Conservation (phyloP, 2,329 filamentous ascomycete genomes). For the Shiraia sp. region DNA sequence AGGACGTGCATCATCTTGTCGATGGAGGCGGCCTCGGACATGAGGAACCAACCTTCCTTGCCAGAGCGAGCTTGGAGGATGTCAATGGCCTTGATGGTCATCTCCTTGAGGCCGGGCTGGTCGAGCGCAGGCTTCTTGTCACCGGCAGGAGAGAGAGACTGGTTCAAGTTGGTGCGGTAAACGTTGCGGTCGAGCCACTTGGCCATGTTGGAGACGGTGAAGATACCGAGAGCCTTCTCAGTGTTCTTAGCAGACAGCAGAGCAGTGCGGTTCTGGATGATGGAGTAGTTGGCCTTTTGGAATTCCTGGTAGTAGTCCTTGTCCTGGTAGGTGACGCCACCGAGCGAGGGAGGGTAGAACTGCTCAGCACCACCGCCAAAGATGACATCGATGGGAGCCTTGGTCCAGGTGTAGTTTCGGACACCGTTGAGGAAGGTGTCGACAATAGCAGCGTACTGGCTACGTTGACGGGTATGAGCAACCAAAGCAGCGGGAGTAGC, state of each 20-base stretch:
- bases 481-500: conserved; percentile 71
- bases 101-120: conserved; percentile 82
- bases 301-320: conserved; percentile 76
- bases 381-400: conserved; percentile 73
- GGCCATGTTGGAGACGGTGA: conserved; percentile 73
- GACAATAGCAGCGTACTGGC: conserved; percentile 71
- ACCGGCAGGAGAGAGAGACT: conserved; percentile 72
- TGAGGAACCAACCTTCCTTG: conserved; percentile 80
- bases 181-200: conserved; percentile 87
- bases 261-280: conserved; percentile 75
- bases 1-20: conserved; percentile 89
- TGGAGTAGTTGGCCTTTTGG: conserved; percentile 69
- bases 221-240: conserved; percentile 74
- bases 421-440: conserved; percentile 77
- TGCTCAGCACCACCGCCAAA: conserved; percentile 84
- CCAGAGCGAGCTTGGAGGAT: conserved; percentile 68
- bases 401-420: conserved; percentile 80
- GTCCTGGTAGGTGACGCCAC: conserved; percentile 66
- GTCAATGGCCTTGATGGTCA: conserved; percentile 86
- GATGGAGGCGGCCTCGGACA: conserved; percentile 83
- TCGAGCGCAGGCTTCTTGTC: conserved; percentile 67
- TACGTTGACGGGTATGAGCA: conserved; percentile 69
- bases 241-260: conserved; percentile 62
- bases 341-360: conserved; percentile 62
- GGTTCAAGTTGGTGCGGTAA: conserved; percentile 70